These are phyloP conservation scores for Alternaria sp. DNA, from an alignment of 2,329 filamentous ascomycete genomes.

Conservation along the genomic window DNA sequence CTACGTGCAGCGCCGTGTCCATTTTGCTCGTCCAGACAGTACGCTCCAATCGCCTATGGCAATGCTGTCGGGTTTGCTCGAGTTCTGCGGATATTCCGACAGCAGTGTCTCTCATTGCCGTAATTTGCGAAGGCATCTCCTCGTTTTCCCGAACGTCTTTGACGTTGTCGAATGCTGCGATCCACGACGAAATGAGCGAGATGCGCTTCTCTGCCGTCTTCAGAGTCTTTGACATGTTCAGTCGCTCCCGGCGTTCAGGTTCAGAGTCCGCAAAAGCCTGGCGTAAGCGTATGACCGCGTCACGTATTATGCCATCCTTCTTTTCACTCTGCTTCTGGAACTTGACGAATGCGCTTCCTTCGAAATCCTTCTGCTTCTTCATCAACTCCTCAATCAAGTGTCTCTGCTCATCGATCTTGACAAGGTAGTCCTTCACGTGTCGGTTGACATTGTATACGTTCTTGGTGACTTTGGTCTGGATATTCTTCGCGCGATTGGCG, in stretches of 20 bases:
- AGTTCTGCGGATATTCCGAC: constrained; percentile 88
- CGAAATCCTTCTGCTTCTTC: constrained; percentile 88
- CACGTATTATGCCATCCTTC: constrained; percentile 75
- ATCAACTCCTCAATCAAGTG: constrained; percentile 95
- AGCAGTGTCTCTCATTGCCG: constrained; percentile 84
- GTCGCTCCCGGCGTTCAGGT: constrained; percentile 78
- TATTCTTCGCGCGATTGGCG: constrained; percentile 97
- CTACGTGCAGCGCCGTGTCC: constrained; percentile 87
- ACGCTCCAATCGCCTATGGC: constrained; percentile 82
- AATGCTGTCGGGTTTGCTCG: constrained; percentile 88
- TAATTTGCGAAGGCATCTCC: constrained; percentile 66
- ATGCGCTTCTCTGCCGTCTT: constrained; percentile 86
- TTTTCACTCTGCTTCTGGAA: constrained; percentile 92
- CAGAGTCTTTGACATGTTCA: constrained; percentile 80
- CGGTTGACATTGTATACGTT: constrained; percentile 99
- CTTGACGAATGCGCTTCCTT: constrained; percentile 81
- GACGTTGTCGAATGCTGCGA: constrained; percentile 86
- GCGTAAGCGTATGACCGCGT: constrained; percentile 81
- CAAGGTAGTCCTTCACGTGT: constrained; percentile 98
- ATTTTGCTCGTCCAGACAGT: constrained; percentile 87
- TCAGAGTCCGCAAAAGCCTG: constrained; percentile 83
- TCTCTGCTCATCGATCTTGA: constrained; percentile 99
- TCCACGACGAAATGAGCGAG: constrained; percentile 86
- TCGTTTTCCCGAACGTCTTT: constrained; percentile 76
- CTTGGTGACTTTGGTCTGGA: constrained; percentile 98